These are phyloP conservation scores for Gastrolobium bilobum DNA, from an alignment of 306 rosid genomes.

Conservation along the genomic window DNA sequence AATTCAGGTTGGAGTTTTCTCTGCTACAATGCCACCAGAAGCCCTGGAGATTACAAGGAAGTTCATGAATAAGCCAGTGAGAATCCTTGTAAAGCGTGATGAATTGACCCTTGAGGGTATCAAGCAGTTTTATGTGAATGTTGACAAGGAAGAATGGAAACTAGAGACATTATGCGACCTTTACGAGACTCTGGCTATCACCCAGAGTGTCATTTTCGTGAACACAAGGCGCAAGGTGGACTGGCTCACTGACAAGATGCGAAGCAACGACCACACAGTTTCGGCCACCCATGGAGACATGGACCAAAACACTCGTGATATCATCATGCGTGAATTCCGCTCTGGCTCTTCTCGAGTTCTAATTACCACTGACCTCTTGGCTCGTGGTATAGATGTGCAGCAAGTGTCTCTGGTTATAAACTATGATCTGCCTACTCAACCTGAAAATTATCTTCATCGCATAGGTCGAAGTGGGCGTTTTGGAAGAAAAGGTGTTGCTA, in stretches of 20 bases:
- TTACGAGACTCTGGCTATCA: conserved; percentile 88
- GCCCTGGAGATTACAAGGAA: conserved; percentile 93
- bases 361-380: conserved; percentile 91
- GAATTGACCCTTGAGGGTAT: conserved; percentile 97
- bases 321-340: conserved; percentile 94
- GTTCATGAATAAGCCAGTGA: conserved; percentile 96
- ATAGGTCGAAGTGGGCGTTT: conserved; percentile 96
- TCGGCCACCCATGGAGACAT: conserved; percentile 99
- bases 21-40: conserved; percentile 98
- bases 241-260: conserved; percentile 97
- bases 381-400: conserved; percentile 97
- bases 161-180: conserved; percentile 94
- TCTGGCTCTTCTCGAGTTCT: conserved; percentile 96
- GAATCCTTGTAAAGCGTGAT: conserved; percentile 91
- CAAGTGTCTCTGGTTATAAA: conserved; percentile 92
- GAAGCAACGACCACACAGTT: conserved; percentile 90
- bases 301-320: conserved; percentile 95
- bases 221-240: conserved; percentile 96
- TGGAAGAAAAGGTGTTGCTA: conserved; percentile 96
- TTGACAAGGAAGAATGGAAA: conserved; percentile 93
- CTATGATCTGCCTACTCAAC: conserved; percentile 91
- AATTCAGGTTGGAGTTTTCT: conserved; percentile 96
- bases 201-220: conserved; percentile 93
- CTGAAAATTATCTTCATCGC: conserved; percentile 95
- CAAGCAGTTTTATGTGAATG: conserved; percentile 89